Evolutionary conservation across 208 protist genomes (phyloP).

Genomic region (Entamoeba moshkovskii): DNA sequence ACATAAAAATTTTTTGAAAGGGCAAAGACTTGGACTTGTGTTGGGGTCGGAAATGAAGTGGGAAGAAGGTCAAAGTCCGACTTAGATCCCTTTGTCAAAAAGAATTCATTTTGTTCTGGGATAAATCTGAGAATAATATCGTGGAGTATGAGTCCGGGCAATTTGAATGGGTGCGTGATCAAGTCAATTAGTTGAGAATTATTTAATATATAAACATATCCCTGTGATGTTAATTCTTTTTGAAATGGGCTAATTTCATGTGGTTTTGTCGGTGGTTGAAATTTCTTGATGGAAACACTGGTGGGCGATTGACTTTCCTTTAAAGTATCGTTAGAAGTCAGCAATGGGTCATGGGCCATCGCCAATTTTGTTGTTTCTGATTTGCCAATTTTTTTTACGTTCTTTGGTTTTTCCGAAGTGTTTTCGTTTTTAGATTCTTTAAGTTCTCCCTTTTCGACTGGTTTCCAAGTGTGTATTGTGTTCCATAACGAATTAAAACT

Average conservation of each 20-base stretch:
- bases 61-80: neutral
- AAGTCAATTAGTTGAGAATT: neutral
- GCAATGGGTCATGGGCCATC: neutral
- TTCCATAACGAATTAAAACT: too few relatives aligned
- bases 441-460: neutral
- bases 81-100: neutral
- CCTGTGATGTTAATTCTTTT: neutral
- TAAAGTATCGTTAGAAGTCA: neutral
- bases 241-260: neutral
- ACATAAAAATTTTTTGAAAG: neutral
- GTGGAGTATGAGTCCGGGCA: neutral
- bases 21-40: neutral
- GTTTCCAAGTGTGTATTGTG: neutral
- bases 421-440: neutral
- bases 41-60: neutral
- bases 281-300: too few relatives aligned
- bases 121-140: neutral
- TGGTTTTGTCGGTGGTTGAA: neutral
- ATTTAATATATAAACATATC: neutral
- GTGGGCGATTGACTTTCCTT: neutral
- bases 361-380: neutral
- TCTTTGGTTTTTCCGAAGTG: neutral
- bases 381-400: neutral
- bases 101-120: neutral
- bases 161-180: neutral